Conservation (phyloP, 352 stramenopile species). For the Phytophthora colocasiae region DNA sequence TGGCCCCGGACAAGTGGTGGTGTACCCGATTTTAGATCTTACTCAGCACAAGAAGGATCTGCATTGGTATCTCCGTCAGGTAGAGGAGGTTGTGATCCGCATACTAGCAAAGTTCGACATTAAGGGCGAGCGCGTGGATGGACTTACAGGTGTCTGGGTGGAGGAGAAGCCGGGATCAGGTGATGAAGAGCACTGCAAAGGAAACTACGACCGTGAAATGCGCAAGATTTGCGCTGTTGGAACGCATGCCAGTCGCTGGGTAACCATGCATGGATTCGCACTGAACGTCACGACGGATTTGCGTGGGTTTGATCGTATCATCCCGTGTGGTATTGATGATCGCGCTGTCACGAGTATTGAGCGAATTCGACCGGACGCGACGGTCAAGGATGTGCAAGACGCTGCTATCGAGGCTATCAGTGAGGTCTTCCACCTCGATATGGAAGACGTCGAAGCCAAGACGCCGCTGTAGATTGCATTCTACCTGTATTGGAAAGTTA, state of each 20-base stretch:
- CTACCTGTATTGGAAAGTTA: conserved; percentile 18
- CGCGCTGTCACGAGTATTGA: conserved; percentile 87
- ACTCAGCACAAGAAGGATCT: conserved; percentile 95
- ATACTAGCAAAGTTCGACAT: conserved; percentile 91
- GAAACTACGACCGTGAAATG: conserved; percentile 65
- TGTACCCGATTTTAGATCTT: conserved; percentile 98
- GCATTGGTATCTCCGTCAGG: conserved; percentile 96
- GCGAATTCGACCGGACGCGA: conserved; percentile 53
- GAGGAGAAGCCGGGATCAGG: conserved; percentile 42
- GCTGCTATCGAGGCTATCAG: conserved; percentile 69
- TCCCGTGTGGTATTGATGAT: conserved; percentile 97
- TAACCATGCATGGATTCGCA: conserved; percentile 98
- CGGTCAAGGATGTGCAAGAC: conserved; percentile 67
- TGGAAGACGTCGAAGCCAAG: conserved; percentile 50
- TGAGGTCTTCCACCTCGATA: conserved; percentile 76
- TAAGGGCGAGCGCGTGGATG: conserved; percentile 89
- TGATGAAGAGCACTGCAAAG: conserved; percentile 22
- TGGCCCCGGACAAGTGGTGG: conserved; percentile 97
- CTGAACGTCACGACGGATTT: conserved; percentile 97
- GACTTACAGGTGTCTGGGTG: conserved; percentile 97
- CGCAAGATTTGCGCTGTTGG: conserved; percentile 97
- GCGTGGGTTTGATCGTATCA: conserved; percentile 94
- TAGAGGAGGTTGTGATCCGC: conserved; percentile 97
- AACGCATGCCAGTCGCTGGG: conserved; percentile 95
- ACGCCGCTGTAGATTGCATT: conserved; percentile 46